A percentile compares a stretch with the other conserved stretches of the same genome.
These are phyloP conservation scores for Quercus tomentella DNA, from an alignment of 331 rosid genomes.

Conservation along the genomic window DNA sequence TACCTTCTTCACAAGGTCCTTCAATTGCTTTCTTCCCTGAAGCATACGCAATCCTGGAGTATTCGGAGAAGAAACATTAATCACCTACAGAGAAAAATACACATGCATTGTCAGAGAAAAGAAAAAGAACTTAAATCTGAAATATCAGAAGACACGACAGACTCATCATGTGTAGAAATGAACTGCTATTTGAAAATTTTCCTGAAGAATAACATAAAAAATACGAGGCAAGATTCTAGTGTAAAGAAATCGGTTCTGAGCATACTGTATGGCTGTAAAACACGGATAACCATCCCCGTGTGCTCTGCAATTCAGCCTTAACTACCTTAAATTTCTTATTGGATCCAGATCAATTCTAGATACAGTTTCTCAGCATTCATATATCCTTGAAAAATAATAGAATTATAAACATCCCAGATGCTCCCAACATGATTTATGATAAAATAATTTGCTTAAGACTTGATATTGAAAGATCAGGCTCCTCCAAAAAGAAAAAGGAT, in stretches of 20 bases:
- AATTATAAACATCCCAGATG: neutral
- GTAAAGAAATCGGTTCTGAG: neutral
- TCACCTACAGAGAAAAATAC: constrained; percentile 51
- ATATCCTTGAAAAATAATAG: neutral
- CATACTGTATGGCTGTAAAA: neutral
- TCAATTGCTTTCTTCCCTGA: constrained; percentile 97
- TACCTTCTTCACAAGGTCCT: constrained; percentile 96
- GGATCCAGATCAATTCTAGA: neutral
- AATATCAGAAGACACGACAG: neutral
- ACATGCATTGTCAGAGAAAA: neutral
- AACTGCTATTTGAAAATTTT: neutral
- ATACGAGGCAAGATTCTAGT: neutral
- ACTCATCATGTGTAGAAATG: neutral
- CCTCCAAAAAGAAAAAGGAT: neutral
- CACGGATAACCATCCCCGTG: neutral
- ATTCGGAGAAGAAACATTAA: constrained; percentile 98
- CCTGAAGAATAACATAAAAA: neutral
- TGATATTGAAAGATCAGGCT: neutral
- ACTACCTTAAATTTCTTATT: neutral
- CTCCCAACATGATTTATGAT: neutral
- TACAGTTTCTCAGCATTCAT: neutral
- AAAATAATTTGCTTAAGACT: neutral
- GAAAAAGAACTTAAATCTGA: neutral
- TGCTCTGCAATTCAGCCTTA: neutral
- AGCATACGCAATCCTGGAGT: constrained; percentile 98